These are phyloP conservation scores for Kodamaea jinghongensis DNA, from an alignment of 805 yeast genomes.

Conservation along the genomic window DNA sequence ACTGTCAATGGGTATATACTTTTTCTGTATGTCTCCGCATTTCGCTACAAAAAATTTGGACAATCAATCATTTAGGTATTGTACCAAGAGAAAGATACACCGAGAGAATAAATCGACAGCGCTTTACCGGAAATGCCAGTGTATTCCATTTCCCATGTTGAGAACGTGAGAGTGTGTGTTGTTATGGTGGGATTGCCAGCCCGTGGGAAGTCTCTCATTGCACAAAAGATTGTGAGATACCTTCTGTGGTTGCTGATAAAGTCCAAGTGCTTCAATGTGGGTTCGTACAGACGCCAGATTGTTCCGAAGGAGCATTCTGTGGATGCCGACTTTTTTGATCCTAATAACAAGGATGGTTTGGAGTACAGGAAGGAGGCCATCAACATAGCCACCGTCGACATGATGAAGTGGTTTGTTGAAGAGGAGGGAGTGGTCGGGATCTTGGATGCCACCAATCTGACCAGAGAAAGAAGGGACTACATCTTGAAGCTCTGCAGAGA, in stretches of 20 bases:
- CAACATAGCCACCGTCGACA: conserved; percentile 66
- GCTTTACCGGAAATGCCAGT: conserved; percentile 44
- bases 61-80: neutral
- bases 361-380: conserved; percentile 68
- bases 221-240: conserved; percentile 91
- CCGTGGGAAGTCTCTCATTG: conserved; percentile 90
- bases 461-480: conserved; percentile 64
- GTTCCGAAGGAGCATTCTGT: conserved; percentile 53
- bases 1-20: no score
- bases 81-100: neutral
- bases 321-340: conserved; percentile 75
- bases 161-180: conserved; percentile 76
- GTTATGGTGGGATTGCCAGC: conserved; percentile 89
- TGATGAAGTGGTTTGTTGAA: conserved; percentile 81
- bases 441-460: conserved; percentile 89
- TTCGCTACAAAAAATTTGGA: conserved; percentile 3
- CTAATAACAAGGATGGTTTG: conserved; percentile 61
- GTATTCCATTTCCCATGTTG: conserved; percentile 56
- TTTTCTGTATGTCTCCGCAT: conserved; percentile 6
- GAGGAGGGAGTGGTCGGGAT: conserved; percentile 88
- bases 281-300: conserved; percentile 69
- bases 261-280: conserved; percentile 87
- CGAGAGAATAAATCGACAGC: neutral
- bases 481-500: conserved; percentile 60
- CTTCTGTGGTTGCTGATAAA: conserved; percentile 87